These are phyloP conservation scores for Rhizopogon hawkerae DNA, from an alignment of 1,284 basidiomycete species.

Conservation along the genomic window DNA sequence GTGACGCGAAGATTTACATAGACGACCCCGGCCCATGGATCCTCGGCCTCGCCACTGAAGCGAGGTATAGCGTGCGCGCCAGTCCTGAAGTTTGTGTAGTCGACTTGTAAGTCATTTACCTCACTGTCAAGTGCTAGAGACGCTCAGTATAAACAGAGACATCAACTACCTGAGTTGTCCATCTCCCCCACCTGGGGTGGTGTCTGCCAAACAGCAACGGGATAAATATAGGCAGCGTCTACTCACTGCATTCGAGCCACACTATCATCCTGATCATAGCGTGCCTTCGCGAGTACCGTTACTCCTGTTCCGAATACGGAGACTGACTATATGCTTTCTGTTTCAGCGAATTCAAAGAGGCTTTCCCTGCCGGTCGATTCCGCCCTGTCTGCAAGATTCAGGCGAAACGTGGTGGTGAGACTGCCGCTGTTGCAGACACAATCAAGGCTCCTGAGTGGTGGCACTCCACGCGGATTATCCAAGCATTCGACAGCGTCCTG, in stretches of 20 bases:
- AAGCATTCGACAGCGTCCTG: conserved; percentile 82
- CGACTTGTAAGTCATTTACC: conserved; percentile 60
- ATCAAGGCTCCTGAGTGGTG: conserved; percentile 89
- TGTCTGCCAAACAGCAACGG: conserved; percentile 75
- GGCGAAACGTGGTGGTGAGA: conserved; percentile 72
- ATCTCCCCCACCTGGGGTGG: conserved; percentile 69
- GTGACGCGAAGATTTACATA: conserved; percentile 84
- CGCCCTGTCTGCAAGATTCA: conserved; percentile 77
- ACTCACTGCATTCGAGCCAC: conserved; percentile 70
- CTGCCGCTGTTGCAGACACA: conserved; percentile 72
- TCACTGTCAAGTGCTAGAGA: neutral
- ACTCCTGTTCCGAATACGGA: conserved; percentile 2
- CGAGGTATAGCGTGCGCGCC: conserved; percentile 69
- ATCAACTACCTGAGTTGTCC: conserved; percentile 85
- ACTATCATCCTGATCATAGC: conserved; percentile 76
- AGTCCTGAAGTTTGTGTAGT: conserved; percentile 81
- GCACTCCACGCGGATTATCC: conserved; percentile 81
- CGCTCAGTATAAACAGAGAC: conserved; percentile 48
- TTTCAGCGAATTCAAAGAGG: conserved; percentile 83
- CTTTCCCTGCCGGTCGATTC: conserved; percentile 87
- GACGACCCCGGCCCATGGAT: conserved; percentile 90
- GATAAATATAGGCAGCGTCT: conserved; percentile 79
- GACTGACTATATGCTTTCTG: conserved; percentile 6
- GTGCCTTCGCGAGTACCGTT: conserved; percentile 52
- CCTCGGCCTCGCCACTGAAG: conserved; percentile 83